phyloP scores from a whole-genome alignment of 495 filamentous ascomycete genomes.

The Sordaria brevicollis region DNA sequence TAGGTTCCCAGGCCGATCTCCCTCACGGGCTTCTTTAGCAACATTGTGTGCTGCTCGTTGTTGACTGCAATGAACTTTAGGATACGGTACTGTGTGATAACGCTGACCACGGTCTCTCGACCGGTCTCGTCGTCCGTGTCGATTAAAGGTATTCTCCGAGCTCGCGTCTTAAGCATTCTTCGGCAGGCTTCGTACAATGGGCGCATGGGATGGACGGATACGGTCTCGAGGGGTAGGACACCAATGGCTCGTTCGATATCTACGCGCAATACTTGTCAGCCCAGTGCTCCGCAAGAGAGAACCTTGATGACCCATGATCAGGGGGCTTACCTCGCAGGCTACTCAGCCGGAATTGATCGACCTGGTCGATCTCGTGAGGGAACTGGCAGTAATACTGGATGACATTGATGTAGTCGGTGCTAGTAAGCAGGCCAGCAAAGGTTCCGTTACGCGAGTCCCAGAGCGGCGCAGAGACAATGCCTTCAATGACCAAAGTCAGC shows the following conservation, averaged over 20 bases:
- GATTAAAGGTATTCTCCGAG: conserved; percentile 86
- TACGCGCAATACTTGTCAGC: conserved; percentile 25
- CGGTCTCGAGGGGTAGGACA: conserved; percentile 84
- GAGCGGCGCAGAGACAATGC: conserved; percentile 93
- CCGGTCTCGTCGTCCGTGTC: conserved; percentile 93
- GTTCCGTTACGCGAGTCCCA: conserved; percentile 94
- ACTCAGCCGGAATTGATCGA: conserved; percentile 90
- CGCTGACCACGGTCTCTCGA: conserved; percentile 85
- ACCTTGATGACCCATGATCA: neutral
- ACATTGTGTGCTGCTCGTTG: conserved; percentile 83
- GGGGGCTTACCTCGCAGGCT: conserved; percentile 67
- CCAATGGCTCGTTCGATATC: conserved; percentile 93
- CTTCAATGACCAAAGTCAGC: conserved; percentile 37
- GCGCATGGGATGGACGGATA: conserved; percentile 80
- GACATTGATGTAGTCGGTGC: conserved; percentile 96
- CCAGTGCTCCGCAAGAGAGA: neutral
- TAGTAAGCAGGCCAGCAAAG: conserved; percentile 90
- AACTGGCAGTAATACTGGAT: conserved; percentile 99
- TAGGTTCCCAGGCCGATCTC: conserved; percentile 87
- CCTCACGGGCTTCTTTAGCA: conserved; percentile 75
- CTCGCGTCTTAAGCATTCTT: conserved; percentile 85
- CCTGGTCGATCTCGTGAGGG: conserved; percentile 74
- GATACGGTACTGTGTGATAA: conserved; percentile 96
- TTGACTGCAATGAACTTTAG: conserved; percentile 94
- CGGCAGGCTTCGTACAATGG: conserved; percentile 94